Percentiles rank a stretch among this genome's conserved stretches.
Conservation (phyloP, 106 monocot genomes). For the Iris macrosiphon region DNA sequence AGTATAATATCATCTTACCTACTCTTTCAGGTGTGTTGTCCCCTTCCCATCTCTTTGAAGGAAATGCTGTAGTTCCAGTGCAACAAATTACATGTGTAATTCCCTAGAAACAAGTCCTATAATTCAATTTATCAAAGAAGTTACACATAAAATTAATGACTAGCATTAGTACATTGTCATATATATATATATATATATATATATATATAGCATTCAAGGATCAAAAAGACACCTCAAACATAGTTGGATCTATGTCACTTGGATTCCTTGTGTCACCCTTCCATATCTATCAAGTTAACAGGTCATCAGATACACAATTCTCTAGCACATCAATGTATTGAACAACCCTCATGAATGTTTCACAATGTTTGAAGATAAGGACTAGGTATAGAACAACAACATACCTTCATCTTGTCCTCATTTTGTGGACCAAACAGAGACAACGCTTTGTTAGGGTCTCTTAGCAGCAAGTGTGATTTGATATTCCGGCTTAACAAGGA, state of each 20-base stretch:
- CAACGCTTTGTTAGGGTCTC: slow-evolving; percentile 68
- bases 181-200: background rate
- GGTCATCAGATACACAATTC: background rate
- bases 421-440: slow-evolving; percentile 68
- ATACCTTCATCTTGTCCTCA: slow-evolving; percentile 18
- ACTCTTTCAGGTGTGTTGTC: slow-evolving; percentile 96
- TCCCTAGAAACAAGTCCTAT: slow-evolving; percentile 65
- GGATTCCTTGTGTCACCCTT: slow-evolving; percentile 78
- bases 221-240: slow-evolving; percentile 56
- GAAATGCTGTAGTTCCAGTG: slow-evolving; percentile 95
- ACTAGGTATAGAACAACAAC: background rate
- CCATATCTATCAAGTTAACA: slow-evolving; percentile 32
- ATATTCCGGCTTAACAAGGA: slow-evolving; percentile 66
- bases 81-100: slow-evolving; percentile 95
- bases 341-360: background rate
- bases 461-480: slow-evolving; percentile 51
- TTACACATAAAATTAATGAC: slow-evolving; percentile 10
- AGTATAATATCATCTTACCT: slow-evolving; percentile 63
- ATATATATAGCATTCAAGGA: background rate
- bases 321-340: background rate
- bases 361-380: background rate
- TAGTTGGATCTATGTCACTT: slow-evolving; percentile 61
- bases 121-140: slow-evolving; percentile 20
- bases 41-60: slow-evolving; percentile 88
- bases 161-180: background rate